Percentiles rank a stretch among this genome's conserved stretches.
These are phyloP conservation scores for Fusarium dimerum DNA, from an alignment of 2,329 filamentous ascomycete species.

Conservation along the genomic window DNA sequence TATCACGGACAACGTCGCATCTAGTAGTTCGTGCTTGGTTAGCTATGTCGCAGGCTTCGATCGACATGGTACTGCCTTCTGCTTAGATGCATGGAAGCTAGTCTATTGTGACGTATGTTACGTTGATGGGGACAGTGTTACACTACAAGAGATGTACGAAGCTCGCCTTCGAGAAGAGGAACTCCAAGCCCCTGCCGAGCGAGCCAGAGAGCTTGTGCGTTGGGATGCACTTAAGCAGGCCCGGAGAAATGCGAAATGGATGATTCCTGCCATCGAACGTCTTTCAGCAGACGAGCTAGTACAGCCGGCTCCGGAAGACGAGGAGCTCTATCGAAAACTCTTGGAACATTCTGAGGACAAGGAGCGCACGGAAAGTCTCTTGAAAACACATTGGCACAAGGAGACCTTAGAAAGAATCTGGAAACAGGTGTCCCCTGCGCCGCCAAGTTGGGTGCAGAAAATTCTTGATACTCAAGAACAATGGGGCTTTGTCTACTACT, in stretches of 20 bases:
- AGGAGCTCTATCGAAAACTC: background rate
- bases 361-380: background rate
- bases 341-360: background rate
- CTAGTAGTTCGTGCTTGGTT: background rate
- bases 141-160: conserved; percentile 8
- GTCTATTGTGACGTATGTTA: conserved; percentile 14
- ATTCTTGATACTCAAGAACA: conserved; percentile 8
- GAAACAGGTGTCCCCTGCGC: conserved; percentile 14
- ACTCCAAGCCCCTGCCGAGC: conserved; percentile 7
- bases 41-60: background rate
- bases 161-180: conserved; percentile 12
- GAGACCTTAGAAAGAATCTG: conserved; percentile 3
- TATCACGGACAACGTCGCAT: conserved; percentile 1
- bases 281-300: conserved; percentile 2
- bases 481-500: conserved; percentile 20
- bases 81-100: conserved; percentile 14
- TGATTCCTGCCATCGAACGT: conserved; percentile 13
- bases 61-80: background rate
- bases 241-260: conserved; percentile 17
- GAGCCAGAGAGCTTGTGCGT: conserved; percentile 14
- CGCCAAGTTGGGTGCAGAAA: conserved; percentile 14
- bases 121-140: background rate
- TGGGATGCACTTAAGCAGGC: background rate
- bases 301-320: conserved; percentile 3
- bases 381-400: background rate